Evolutionary conservation across 2,329 filamentous ascomycete genomes (phyloP).

Genomic region (Microcyclospora pomicola): DNA sequence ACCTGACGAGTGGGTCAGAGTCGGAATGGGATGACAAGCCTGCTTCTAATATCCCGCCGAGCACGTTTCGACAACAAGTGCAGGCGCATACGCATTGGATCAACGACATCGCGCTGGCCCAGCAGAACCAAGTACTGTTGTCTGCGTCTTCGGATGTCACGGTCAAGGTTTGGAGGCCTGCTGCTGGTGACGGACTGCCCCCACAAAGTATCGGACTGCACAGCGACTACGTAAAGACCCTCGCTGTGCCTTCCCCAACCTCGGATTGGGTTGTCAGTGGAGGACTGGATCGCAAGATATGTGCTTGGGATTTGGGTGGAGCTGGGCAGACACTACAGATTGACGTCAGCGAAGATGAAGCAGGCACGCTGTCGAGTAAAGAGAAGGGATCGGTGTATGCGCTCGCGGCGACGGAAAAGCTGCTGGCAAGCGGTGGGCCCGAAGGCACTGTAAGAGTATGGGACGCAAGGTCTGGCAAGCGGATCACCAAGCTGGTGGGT

Average conservation of each 20-base stretch:
- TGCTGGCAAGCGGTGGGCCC: conserved; percentile 84
- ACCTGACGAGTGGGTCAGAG: conserved; percentile 36
- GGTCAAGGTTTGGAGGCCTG: conserved; percentile 82
- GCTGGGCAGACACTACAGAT: conserved; percentile 78
- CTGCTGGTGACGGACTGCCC: conserved; percentile 46
- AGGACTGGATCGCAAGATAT: conserved; percentile 82
- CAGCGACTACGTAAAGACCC: conserved; percentile 89
- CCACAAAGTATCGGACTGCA: conserved; percentile 80
- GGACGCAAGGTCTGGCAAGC: conserved; percentile 77
- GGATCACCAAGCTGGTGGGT: conserved; percentile 90
- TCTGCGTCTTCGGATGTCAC: conserved; percentile 89
- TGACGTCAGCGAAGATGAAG: conserved; percentile 69
- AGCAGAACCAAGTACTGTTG: conserved; percentile 65
- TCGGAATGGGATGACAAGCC: conserved; percentile 23
- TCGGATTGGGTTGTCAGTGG: conserved; percentile 86
- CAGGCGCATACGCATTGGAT: conserved; percentile 92
- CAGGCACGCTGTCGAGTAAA: conserved; percentile 47
- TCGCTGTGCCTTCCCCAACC: conserved; percentile 59
- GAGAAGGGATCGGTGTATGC: conserved; percentile 96
- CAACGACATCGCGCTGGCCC: conserved; percentile 75
- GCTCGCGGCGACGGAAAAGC: conserved; percentile 61
- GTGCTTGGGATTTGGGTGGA: conserved; percentile 84
- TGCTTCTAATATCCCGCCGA: conserved; percentile 30
- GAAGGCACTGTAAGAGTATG: conserved; percentile 87
- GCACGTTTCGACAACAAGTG: conserved; percentile 47